Percentiles rank a stretch among this genome's conserved stretches.
These are phyloP conservation scores for Sugiyamaella sp. DNA, from an alignment of 1,139 yeast species.

Conservation along the genomic window DNA sequence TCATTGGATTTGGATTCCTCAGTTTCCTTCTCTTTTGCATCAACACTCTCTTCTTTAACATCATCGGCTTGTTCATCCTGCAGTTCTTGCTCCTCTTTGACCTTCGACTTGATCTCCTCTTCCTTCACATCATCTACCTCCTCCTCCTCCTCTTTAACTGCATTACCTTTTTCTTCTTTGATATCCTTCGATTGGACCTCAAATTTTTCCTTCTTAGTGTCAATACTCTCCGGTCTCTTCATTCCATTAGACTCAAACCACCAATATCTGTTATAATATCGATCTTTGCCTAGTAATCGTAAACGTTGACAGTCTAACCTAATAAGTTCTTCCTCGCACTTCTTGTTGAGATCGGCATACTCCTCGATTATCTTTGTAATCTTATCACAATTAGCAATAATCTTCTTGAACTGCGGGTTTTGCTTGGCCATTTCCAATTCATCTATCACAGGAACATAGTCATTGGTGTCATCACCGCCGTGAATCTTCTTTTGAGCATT, in stretches of 20 bases:
- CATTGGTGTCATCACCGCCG: slow-evolving; percentile 17
- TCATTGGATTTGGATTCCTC: slow-evolving; percentile 8
- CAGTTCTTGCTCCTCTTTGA: slow-evolving; percentile 10
- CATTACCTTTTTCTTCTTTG: slow-evolving; percentile 48
- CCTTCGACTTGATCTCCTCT: not conserved
- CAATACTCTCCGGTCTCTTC: slow-evolving; percentile 56
- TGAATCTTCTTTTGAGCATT: slow-evolving; percentile 16
- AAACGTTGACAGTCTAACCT: slow-evolving; percentile 72
- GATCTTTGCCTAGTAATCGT: slow-evolving; percentile 76
- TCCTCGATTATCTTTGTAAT: slow-evolving; percentile 24
- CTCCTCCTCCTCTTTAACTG: slow-evolving; percentile 31
- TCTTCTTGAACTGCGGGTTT: slow-evolving; percentile 51
- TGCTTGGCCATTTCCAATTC: slow-evolving; percentile 54
- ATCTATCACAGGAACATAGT: slow-evolving; percentile 45
- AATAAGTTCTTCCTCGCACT: slow-evolving; percentile 44
- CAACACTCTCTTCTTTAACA: slow-evolving; percentile 26
- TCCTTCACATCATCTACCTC: slow-evolving; percentile 10
- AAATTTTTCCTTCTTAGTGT: slow-evolving; percentile 26
- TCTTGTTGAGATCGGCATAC: slow-evolving; percentile 33
- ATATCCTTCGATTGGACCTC: too few species aligned
- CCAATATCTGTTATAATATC: slow-evolving; percentile 87
- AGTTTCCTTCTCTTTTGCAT: slow-evolving; percentile 37
- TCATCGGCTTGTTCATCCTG: slow-evolving; percentile 16
- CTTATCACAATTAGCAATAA: slow-evolving; percentile 42
- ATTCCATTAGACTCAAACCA: slow-evolving; percentile 92